A percentile compares a stretch with the other conserved stretches of the same genome.
phyloP scores from a whole-genome alignment of 345 rosid genomes.

The Salix dunnii region DNA sequence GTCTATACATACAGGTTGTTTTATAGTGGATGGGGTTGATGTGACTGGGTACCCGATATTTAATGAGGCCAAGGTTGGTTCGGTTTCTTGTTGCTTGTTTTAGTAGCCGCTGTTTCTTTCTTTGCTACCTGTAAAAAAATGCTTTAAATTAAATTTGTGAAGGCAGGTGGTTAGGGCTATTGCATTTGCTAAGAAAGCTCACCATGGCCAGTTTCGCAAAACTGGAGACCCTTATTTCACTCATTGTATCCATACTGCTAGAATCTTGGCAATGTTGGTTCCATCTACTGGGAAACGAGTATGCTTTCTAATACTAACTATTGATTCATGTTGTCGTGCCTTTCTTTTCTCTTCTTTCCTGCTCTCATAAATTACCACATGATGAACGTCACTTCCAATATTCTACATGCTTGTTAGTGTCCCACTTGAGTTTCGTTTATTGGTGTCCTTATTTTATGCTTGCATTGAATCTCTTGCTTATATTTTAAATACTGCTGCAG shows the following conservation, averaged over 20 bases:
- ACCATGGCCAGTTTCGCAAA: conserved; percentile 58
- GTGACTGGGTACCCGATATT: conserved; percentile 61
- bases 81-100: conserved; percentile 19
- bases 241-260: conserved; percentile 66
- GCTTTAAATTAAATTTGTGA: conserved; percentile 31
- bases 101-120: background rate
- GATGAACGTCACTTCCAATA: background rate
- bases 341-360: background rate
- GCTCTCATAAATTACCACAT: no score
- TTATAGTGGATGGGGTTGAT: conserved; percentile 57
- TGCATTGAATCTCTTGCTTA: conserved; percentile 7
- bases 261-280: conserved; percentile 62
- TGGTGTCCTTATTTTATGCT: background rate
- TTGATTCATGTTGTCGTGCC: background rate
- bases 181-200: conserved; percentile 62
- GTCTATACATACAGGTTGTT: conserved; percentile 37
- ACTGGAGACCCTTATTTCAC: conserved; percentile 68
- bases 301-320: conserved; percentile 11
- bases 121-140: conserved; percentile 13
- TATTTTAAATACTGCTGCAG: conserved; percentile 26
- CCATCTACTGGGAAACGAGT: conserved; percentile 57
- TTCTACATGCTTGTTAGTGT: background rate
- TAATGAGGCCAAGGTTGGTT: conserved; percentile 51
- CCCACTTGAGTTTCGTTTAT: background rate
- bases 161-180: conserved; percentile 82